A percentile compares a stretch with the other conserved stretches of the same genome.
Evolutionary conservation across 768 basidiomycete genomes (phyloP).

Genomic region (Rhodotorula paludigena): DNA sequence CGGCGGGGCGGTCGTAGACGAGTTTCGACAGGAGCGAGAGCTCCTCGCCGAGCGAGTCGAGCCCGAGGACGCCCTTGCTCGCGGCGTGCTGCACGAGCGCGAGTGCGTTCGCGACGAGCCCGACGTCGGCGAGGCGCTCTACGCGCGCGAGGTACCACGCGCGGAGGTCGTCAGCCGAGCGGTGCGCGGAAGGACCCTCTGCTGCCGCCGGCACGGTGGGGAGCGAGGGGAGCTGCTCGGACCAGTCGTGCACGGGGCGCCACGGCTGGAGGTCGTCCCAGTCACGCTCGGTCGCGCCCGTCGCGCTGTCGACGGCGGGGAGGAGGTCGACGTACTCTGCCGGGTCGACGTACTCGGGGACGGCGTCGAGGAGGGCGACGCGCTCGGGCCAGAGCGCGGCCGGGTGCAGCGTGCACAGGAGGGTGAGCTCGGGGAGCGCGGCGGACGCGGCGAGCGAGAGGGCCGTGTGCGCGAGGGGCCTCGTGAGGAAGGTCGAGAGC

Average conservation of each 20-base stretch:
- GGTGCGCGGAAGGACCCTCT: constrained; percentile 47
- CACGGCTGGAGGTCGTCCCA: constrained; percentile 20
- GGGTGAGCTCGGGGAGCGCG: constrained; percentile 57
- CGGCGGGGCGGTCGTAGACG: constrained; percentile 63
- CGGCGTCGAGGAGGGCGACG: constrained; percentile 61
- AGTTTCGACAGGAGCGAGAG: constrained; percentile 77
- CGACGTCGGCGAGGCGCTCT: constrained; percentile 56
- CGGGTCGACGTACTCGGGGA: constrained; percentile 71
- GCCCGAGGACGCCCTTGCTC: constrained; percentile 65
- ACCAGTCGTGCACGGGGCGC: constrained; percentile 12
- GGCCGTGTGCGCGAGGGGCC: constrained; percentile 59
- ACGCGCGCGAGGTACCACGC: constrained; percentile 72
- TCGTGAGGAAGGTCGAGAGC: constrained; percentile 62
- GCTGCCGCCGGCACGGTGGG: constrained; percentile 4
- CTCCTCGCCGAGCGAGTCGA: constrained; percentile 88
- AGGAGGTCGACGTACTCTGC: constrained; percentile 60
- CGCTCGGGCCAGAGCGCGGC: constrained; percentile 63
- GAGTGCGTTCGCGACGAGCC: constrained; percentile 73
- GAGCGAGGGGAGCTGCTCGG: constrained; percentile 11
- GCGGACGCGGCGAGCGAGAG: constrained; percentile 63
- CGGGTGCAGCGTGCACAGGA: constrained; percentile 60
- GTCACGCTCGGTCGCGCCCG: constrained; percentile 49
- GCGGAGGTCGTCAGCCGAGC: constrained; percentile 54
- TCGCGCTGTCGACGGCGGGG: constrained; percentile 57
- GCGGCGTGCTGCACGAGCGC: constrained; percentile 78